Evolutionary conservation across 257 asterid genomes (phyloP), one percentile per base, ranked within the genome.

Genomic region (Solanum lignicaule): DNA sequence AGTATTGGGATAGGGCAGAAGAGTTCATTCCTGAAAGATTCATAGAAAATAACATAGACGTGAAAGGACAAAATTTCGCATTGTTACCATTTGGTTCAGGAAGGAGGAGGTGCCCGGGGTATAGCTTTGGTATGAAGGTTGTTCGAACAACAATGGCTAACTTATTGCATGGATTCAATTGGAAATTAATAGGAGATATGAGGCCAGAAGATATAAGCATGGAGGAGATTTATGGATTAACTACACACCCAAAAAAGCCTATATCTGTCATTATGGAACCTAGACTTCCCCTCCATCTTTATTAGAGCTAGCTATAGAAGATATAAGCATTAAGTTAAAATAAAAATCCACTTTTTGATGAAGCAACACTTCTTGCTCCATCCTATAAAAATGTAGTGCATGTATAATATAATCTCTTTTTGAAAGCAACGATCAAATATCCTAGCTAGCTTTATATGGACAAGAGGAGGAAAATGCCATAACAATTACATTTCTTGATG

Each of bases 151-250:
- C 23, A 29, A 29, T 69, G 76, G 38, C 76, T 69, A 69, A 69
- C 6, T 69, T 69, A 13, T 69, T 31, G 38, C 76, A 69, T 69
- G 76, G 76, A 69, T 31, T 69, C 13, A 7, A 69, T 6, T 69
- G 76, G 39, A 69, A 69, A 15, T 29, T 92, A 84, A 38, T 9
- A 2, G 85, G 69, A 15, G 88, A 91, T 2, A 88, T 52, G 91
- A 89, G 9, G 86, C 36, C 78, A 4, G 88, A 87, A 75, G 92
- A 92, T 74, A 27, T 91, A 32, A 36, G 88, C 82, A 74, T 89
- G 88, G 93, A 90, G 29, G 92, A 88, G 29, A 15, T 46, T 4
- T 91, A 86, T 81, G 91, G 89, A 41, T 88, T 91, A 2, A 9
- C 87, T 2, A 78, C 87, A 27, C 88, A 31, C 29, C 91, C 91